phyloP scores from a whole-genome alignment of 768 basidiomycete genomes.

The Gloeopeniophorella convolvens region DNA sequence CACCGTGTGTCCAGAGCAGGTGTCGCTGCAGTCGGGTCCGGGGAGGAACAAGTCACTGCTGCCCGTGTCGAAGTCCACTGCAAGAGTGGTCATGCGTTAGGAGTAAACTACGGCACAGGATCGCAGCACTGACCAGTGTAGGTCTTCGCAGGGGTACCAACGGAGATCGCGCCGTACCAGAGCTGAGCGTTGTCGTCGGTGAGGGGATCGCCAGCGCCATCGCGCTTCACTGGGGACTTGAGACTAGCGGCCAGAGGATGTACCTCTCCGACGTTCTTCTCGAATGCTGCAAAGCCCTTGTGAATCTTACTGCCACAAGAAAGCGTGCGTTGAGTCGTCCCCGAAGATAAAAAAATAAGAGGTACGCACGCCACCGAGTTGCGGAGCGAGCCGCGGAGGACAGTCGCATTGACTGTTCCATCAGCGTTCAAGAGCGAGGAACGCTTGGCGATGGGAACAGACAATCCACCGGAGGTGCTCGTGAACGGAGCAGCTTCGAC shows the following conservation, averaged over 20 bases:
- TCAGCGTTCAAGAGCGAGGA: background rate
- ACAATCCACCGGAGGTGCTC: background rate
- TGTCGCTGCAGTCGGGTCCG: conserved; percentile 23
- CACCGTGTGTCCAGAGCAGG: conserved; percentile 23
- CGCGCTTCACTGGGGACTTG: background rate
- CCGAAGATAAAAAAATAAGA: too few species aligned
- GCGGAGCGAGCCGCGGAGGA: too few species aligned
- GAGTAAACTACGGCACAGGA: too few species aligned
- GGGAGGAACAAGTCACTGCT: conserved; percentile 33
- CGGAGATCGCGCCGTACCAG: conserved; percentile 12
- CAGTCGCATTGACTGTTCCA: background rate
- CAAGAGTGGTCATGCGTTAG: background rate
- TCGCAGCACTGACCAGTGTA: conserved; percentile 8
- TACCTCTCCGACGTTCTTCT: background rate
- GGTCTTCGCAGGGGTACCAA: conserved; percentile 7
- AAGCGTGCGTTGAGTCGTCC: too few species aligned
- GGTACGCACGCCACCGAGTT: background rate
- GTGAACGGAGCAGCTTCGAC: background rate
- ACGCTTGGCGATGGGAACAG: conserved; percentile 4
- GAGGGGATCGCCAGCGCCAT: background rate
- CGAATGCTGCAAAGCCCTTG: background rate
- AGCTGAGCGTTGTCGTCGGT: background rate
- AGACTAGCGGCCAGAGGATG: background rate
- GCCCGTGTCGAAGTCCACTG: conserved; percentile 35
- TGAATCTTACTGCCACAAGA: conserved; percentile 11